Evolutionary conservation across 1,139 yeast genomes (phyloP), one percentile per base, ranked within the genome.

Genomic region (Blastobotrys illinoisensis): DNA sequence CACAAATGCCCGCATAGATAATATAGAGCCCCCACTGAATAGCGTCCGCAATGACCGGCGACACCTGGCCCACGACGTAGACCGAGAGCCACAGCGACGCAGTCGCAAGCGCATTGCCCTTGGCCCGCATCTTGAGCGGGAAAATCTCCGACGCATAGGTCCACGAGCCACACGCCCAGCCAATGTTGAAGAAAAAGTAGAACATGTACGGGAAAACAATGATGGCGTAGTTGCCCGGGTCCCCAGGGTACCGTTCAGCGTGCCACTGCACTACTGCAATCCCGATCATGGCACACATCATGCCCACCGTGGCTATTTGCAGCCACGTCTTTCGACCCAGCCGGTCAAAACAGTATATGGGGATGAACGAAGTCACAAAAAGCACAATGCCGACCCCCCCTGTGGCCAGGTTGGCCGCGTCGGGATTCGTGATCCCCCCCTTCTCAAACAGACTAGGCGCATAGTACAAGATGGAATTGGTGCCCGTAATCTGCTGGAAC

Each of bases 91-190:
- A 86, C 71, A 85, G 85, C 47, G 88, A 77, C 13, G 90, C 85
- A 19, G 86, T 82, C 48, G 87, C 80, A 54, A 85, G 67, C n/a
- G 90, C 82, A 59, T 85, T 83, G 5, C 88, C 85, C 70, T 82
- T 85, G 66, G 85, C 88, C 71, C 93, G 78, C 54, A 84, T 80
- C 58, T 84, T 76, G 62, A 86, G 76, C 55, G 88, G 83, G 73
- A 77, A 86, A 57, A 84, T 76, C 70, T 86, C 95, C 53, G 88
- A 85, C 57, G 83, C 77, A 57, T 84, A 75, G 49, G 87, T 88
- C 91, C 91, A 86, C 44, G 81, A 79, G 54, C 81, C 74, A 40
- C 89, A 88, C 93, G 82, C 91, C 91, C 91, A 86, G 26, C 88
- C 77, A 47, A 87, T 74, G 18, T 90, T 90, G 67, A 85, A 85